Percentiles rank a stretch among this genome's conserved stretches.
Evolutionary conservation across 1,284 basidiomycete genomes (phyloP).

Genomic region (Anthracocystis setariae): DNA sequence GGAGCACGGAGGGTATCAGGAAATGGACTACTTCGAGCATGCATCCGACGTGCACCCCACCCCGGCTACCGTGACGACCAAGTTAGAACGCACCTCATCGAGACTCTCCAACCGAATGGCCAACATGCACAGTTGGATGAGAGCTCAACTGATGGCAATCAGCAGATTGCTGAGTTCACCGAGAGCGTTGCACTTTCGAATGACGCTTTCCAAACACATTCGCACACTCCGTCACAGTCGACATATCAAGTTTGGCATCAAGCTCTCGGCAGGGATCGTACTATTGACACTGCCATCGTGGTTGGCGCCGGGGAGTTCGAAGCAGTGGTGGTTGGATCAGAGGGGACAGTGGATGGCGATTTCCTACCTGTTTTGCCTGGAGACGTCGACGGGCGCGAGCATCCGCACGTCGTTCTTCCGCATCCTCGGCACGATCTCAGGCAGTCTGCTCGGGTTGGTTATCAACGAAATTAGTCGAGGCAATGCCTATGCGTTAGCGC

Average conservation of each 20-base stretch:
- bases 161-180: conserved; percentile 8
- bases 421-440: conserved; percentile 69
- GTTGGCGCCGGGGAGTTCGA: conserved; percentile 53
- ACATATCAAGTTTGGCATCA: conserved; percentile 69
- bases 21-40: conserved; percentile 27
- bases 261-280: conserved; percentile 69
- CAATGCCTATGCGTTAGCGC: conserved; percentile 69
- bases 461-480: conserved; percentile 68
- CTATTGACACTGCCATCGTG: conserved; percentile 69
- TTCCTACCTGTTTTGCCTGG: conserved; percentile 69
- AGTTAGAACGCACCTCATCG: conserved; percentile 17
- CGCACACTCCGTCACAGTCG: conserved; percentile 67
- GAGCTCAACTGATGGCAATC: conserved; percentile 4
- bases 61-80: background rate
- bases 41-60: conserved; percentile 11
- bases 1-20: conserved; percentile 6
- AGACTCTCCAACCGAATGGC: conserved; percentile 20
- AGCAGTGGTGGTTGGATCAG: conserved; percentile 68
- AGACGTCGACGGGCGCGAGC: conserved; percentile 70
- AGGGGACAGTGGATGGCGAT: conserved; percentile 69
- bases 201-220: conserved; percentile 34
- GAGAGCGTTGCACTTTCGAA: conserved; percentile 23
- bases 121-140: conserved; percentile 5
- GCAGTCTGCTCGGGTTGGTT: conserved; percentile 68
- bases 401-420: conserved; percentile 69